phyloP scores from a whole-genome alignment of 345 rosid species.

The Schrenkiella parvula region DNA sequence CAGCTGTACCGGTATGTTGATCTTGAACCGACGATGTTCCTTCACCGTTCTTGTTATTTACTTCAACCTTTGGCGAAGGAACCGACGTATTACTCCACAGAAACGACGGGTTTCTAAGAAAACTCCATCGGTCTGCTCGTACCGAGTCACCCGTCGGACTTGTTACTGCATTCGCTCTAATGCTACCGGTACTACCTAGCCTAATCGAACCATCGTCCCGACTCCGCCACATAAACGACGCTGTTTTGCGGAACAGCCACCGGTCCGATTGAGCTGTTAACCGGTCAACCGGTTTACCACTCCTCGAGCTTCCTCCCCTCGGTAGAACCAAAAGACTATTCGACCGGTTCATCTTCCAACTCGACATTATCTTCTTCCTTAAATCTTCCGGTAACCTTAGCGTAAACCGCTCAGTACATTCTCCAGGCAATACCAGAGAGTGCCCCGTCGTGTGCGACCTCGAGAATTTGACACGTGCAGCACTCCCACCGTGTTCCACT shows the following conservation, averaged over 20 bases:
- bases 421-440: slow-evolving; percentile 80
- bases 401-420: slow-evolving; percentile 78
- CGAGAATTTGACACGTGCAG: slow-evolving; percentile 35
- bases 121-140: slow-evolving; percentile 56
- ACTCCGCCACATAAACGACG: slow-evolving; percentile 30
- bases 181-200: slow-evolving; percentile 20
- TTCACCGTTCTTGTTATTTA: slow-evolving; percentile 28
- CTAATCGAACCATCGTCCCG: slow-evolving; percentile 33
- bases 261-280: slow-evolving; percentile 23
- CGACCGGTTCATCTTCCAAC: slow-evolving; percentile 58
- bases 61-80: slow-evolving; percentile 43
- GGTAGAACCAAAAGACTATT: slow-evolving; percentile 54
- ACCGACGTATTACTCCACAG: slow-evolving; percentile 45
- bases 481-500: slow-evolving; percentile 39
- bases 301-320: slow-evolving; percentile 48
- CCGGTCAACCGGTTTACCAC: slow-evolving; percentile 31
- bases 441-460: slow-evolving; percentile 96
- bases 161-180: background rate
- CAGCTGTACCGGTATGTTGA: slow-evolving; percentile 17
- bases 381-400: slow-evolving; percentile 65
- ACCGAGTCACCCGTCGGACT: slow-evolving; percentile 28
- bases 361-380: slow-evolving; percentile 61
- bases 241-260: slow-evolving; percentile 32
- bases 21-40: slow-evolving; percentile 30
- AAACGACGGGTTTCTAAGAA: slow-evolving; percentile 44